phyloP scores from a whole-genome alignment of 768 basidiomycete species.

The Serendipita sp. region DNA sequence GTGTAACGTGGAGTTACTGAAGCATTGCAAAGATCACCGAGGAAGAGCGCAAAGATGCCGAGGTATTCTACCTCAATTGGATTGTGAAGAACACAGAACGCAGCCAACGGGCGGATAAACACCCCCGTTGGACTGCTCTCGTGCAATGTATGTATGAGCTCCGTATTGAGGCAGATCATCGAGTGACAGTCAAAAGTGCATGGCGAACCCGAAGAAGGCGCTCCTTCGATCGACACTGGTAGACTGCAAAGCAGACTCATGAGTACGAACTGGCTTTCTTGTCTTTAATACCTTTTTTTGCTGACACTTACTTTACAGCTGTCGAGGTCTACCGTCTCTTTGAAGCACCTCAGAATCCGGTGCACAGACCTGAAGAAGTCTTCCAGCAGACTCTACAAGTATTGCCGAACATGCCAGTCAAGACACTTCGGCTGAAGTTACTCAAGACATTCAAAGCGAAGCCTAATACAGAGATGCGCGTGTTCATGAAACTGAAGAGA shows the following conservation, averaged over 20 bases:
- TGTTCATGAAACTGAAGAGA: conserved; percentile 35
- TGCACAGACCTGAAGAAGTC: not conserved
- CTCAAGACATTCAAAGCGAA: conserved; percentile 28
- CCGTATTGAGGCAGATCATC: not conserved
- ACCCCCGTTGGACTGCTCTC: conserved; percentile 52
- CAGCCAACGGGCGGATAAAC: conserved; percentile 29
- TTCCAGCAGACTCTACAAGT: conserved; percentile 29
- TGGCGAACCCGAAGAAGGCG: not conserved
- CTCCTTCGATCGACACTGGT: not conserved
- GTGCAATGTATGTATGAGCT: conserved; percentile 21
- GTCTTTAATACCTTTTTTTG: conserved; percentile 29
- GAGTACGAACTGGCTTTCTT: conserved; percentile 17
- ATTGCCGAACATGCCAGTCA: conserved; percentile 53
- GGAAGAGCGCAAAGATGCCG: conserved; percentile 63
- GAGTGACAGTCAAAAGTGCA: conserved; percentile 12
- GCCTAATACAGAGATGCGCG: conserved; percentile 22
- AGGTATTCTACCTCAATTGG: conserved; percentile 66
- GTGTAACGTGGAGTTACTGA: not conserved
- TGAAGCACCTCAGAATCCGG: conserved; percentile 11
- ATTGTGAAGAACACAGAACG: conserved; percentile 36
- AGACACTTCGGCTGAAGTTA: conserved; percentile 46
- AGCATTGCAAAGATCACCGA: conserved; percentile 36
- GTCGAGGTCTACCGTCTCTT: conserved; percentile 13
- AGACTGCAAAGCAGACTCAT: conserved; percentile 14
- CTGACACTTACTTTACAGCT: conserved; percentile 13